phyloP scores from a whole-genome alignment of 805 yeast genomes.

The Lipomyces oligophaga region DNA sequence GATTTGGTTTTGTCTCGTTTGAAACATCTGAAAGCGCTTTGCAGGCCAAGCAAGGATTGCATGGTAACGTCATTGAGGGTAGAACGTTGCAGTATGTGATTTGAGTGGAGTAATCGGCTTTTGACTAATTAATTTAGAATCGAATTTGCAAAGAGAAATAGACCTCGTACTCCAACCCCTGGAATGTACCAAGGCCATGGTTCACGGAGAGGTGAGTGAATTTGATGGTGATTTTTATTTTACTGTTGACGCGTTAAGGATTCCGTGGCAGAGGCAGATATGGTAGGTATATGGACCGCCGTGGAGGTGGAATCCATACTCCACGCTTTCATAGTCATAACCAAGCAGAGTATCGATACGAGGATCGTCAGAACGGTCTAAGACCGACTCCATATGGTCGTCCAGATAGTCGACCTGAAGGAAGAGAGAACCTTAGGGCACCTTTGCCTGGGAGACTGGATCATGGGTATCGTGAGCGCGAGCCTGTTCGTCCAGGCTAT shows the following conservation, averaged over 20 bases:
- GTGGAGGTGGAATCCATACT: slow-evolving; percentile 1
- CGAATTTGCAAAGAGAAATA: slow-evolving; percentile 44
- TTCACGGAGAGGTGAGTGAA: slow-evolving; percentile 12
- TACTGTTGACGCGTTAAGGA: too few relatives aligned
- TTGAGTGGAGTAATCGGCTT: not conserved
- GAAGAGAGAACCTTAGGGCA: slow-evolving; percentile 2
- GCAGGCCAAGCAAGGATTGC: slow-evolving; percentile 45
- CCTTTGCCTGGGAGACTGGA: slow-evolving; percentile 1
- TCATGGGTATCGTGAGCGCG: slow-evolving; percentile 15
- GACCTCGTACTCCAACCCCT: slow-evolving; percentile 41
- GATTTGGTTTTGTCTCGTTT: slow-evolving; percentile 52
- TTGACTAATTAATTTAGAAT: slow-evolving; percentile 32
- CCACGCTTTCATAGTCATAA: not conserved
- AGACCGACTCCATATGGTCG: slow-evolving; percentile 18
- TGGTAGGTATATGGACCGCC: slow-evolving; percentile 15
- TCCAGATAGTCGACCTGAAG: slow-evolving; percentile 6
- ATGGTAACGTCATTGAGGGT: slow-evolving; percentile 43
- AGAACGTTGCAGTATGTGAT: slow-evolving; percentile 37
- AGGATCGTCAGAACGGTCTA: slow-evolving; percentile 4
- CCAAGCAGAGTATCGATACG: slow-evolving; percentile 1
- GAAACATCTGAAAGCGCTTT: slow-evolving; percentile 43
- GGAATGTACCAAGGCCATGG: slow-evolving; percentile 38
- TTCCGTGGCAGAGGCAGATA: slow-evolving; percentile 15
- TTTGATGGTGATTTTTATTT: too few relatives aligned
- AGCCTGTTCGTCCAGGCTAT: slow-evolving; percentile 1